phyloP scores from a whole-genome alignment of 1,284 basidiomycete genomes.

The Sparassis latifolia region DNA sequence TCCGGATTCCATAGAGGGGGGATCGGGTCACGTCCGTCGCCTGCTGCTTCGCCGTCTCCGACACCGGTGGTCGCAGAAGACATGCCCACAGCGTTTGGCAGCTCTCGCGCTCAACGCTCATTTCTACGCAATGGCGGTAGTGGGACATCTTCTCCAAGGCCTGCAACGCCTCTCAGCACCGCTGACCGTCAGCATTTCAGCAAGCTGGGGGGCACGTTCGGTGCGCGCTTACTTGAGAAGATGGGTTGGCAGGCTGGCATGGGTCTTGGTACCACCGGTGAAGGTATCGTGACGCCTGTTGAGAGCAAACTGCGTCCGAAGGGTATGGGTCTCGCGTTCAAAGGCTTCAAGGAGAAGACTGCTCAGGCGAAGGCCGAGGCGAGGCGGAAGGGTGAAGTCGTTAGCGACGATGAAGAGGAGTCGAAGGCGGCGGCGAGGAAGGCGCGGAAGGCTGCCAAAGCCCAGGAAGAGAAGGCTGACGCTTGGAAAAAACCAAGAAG shows the following conservation, averaged over 20 bases:
- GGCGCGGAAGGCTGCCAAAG: constrained; percentile 35
- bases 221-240: constrained; percentile 85
- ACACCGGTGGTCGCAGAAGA: constrained; percentile 20
- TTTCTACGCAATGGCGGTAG: constrained; percentile 48
- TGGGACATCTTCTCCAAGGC: constrained; percentile 35
- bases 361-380: constrained; percentile 86
- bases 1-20: constrained; percentile 36
- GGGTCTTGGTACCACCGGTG: constrained; percentile 74
- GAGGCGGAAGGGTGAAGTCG: constrained; percentile 60
- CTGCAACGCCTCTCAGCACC: constrained; percentile 49
- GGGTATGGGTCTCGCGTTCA: constrained; percentile 81
- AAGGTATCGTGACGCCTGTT: constrained; percentile 86
- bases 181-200: constrained; percentile 74
- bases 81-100: constrained; percentile 42
- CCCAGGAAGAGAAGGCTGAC: constrained; percentile 57
- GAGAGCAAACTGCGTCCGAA: constrained; percentile 81
- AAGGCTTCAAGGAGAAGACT: constrained; percentile 83
- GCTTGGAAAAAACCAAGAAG: constrained; percentile 79
- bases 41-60: constrained; percentile 26
- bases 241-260: constrained; percentile 89
- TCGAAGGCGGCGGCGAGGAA: constrained; percentile 36
- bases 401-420: constrained; percentile 73
- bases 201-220: constrained; percentile 72
- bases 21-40: constrained; percentile 31
- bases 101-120: constrained; percentile 35